Conservation (phyloP, 1,139 yeast genomes). For the Scheffersomyces titani region DNA sequence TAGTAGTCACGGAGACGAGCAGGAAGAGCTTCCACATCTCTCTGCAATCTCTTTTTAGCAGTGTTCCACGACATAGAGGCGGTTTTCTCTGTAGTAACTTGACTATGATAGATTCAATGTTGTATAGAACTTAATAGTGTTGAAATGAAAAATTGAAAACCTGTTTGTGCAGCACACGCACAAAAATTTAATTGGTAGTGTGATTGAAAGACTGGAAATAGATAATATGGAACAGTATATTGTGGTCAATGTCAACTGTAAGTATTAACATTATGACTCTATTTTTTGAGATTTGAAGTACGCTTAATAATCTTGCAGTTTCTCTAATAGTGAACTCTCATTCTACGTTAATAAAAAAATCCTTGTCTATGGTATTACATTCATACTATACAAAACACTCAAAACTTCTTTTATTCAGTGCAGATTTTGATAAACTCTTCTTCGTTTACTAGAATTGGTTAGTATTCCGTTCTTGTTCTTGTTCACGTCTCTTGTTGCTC, state of each 20-base stretch:
- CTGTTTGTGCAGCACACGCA: background rate
- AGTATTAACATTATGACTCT: too few relatives aligned
- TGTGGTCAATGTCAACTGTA: too few relatives aligned
- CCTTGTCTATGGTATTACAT: background rate
- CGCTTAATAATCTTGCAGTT: too few relatives aligned
- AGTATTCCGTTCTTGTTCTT: slow-evolving; percentile 19
- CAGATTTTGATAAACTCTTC: slow-evolving; percentile 93
- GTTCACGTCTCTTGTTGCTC: background rate
- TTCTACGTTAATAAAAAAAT: background rate
- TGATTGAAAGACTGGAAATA: background rate
- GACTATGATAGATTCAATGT: background rate
- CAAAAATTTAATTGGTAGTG: background rate
- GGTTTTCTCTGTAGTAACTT: background rate
- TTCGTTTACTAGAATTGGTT: slow-evolving; percentile 57
- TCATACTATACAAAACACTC: background rate
- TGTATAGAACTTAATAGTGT: slow-evolving; percentile 2
- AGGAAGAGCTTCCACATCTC: slow-evolving; percentile 37
- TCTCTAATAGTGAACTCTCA: background rate
- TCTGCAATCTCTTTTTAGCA: slow-evolving; percentile 38
- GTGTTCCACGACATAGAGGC: slow-evolving; percentile 39
- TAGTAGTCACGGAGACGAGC: slow-evolving; percentile 30
- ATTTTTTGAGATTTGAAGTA: too few relatives aligned
- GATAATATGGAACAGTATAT: background rate
- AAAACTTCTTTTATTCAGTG: slow-evolving; percentile 48
- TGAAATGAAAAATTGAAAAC: slow-evolving; percentile 2